Evolutionary conservation across 768 basidiomycete species (phyloP).

Genomic region (Erythrobasidium yunnanense): DNA sequence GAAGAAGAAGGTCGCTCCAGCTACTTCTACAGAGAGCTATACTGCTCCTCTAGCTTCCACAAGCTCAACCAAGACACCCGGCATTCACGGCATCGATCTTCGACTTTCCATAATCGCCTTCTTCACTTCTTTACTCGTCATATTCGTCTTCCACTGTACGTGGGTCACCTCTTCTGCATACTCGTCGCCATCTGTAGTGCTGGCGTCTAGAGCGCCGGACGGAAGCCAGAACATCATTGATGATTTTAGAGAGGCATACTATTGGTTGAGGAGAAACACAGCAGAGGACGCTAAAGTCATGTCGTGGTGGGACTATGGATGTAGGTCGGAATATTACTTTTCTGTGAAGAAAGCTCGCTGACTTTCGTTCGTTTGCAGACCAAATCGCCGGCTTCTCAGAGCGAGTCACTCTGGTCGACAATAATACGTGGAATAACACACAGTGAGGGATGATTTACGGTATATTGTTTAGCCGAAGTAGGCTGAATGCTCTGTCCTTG

Average conservation of each 20-base stretch:
- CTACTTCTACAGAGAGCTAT: conserved; percentile 3
- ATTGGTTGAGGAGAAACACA: conserved; percentile 95
- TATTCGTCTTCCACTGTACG: conserved; percentile 94
- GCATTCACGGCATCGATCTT: conserved; percentile 75
- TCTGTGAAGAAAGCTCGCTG: not conserved
- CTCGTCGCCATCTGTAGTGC: conserved; percentile 92
- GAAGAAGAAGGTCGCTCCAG: conserved; percentile 48
- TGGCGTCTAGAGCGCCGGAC: conserved; percentile 66
- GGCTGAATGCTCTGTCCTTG: not conserved
- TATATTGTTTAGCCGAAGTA: not conserved
- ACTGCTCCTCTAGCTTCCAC: conserved; percentile 2
- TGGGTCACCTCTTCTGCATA: conserved; percentile 91
- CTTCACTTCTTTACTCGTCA: conserved; percentile 62
- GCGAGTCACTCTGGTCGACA: conserved; percentile 87
- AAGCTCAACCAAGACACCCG: conserved; percentile 40
- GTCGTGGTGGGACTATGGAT: conserved; percentile 99
- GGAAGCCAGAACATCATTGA: conserved; percentile 92
- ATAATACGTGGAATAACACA: conserved; percentile 99
- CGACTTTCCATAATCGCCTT: conserved; percentile 66
- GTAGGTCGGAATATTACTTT: conserved; percentile 46
- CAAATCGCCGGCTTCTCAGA: conserved; percentile 94
- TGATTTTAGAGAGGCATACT: conserved; percentile 98
- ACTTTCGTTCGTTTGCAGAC: not conserved
- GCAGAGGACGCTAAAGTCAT: conserved; percentile 81
- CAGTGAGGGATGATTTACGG: conserved; percentile 40